phyloP scores from a whole-genome alignment of 2,329 filamentous ascomycete genomes.

The Ceratocystis alfenasii region DNA sequence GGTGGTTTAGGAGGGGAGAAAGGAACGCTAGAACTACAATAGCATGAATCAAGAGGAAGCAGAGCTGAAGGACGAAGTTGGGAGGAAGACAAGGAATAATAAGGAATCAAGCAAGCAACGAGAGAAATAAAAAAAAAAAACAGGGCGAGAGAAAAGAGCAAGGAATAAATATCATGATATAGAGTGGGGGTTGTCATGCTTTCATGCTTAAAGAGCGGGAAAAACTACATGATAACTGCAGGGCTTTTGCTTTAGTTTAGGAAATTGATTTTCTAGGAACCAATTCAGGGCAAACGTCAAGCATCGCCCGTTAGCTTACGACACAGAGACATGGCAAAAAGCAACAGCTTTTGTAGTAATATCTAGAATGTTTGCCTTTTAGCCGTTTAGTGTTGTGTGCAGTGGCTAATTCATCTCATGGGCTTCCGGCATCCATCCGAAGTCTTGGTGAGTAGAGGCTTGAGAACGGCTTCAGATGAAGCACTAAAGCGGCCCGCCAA shows the following conservation, averaged over 20 bases:
- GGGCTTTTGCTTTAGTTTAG: background rate
- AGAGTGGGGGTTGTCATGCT: background rate
- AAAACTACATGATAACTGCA: background rate
- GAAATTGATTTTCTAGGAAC: background rate
- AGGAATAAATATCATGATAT: background rate
- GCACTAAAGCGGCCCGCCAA: background rate
- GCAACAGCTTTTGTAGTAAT: too few species aligned
- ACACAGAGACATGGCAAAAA: too few species aligned
- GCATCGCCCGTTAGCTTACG: too few species aligned
- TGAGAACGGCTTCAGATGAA: background rate
- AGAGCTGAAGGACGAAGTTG: background rate
- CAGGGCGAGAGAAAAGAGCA: slow-evolving; percentile 7
- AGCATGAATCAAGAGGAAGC: background rate
- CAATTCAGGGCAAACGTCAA: background rate
- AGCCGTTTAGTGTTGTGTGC: too few species aligned
- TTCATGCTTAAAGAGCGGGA: background rate
- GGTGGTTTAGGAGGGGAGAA: background rate
- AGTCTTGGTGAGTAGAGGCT: background rate
- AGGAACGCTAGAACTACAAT: background rate
- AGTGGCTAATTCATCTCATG: background rate
- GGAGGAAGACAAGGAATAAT: background rate
- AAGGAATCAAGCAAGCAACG: background rate
- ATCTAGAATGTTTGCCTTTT: too few species aligned
- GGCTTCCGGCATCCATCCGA: background rate
- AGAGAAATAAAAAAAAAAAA: background rate